A percentile compares a stretch with the other conserved stretches of the same genome.
Evolutionary conservation across 1,284 basidiomycete genomes (phyloP).

Genomic region (Heliocybe sulcata): DNA sequence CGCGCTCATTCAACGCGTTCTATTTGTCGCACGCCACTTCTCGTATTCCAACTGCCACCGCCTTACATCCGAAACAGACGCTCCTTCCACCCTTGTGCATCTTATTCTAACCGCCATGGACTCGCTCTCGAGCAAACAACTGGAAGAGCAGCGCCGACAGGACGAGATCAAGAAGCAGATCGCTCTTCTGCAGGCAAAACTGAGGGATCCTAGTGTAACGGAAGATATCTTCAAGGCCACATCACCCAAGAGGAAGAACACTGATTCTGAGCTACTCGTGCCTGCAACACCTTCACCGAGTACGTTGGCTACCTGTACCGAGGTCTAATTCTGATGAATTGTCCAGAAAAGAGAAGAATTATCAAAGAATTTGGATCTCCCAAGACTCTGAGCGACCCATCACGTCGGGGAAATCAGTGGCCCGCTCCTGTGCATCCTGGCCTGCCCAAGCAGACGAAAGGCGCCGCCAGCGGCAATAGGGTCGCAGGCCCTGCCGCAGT

Average conservation of each 20-base stretch:
- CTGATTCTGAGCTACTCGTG: conserved; percentile 37
- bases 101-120: conserved; percentile 20
- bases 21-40: conserved; percentile 8
- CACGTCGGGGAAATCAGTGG: neutral
- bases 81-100: neutral
- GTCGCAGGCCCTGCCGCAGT: neutral
- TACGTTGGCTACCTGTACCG: conserved; percentile 23
- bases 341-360: conserved; percentile 3
- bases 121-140: conserved; percentile 20
- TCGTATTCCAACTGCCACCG: conserved; percentile 8
- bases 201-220: conserved; percentile 19
- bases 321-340: neutral
- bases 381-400: neutral
- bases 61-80: no score
- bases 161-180: conserved; percentile 35
- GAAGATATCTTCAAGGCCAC: conserved; percentile 11
- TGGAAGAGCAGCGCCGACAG: conserved; percentile 23
- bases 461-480: neutral
- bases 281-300: conserved; percentile 68
- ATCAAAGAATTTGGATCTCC: neutral
- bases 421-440: neutral
- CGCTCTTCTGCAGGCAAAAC: conserved; percentile 31
- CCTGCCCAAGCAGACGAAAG: neutral
- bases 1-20: conserved; percentile 7
- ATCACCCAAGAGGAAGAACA: conserved; percentile 45